These are phyloP conservation scores for Mycena capillaripes DNA, from an alignment of 768 basidiomycete species.

Conservation along the genomic window DNA sequence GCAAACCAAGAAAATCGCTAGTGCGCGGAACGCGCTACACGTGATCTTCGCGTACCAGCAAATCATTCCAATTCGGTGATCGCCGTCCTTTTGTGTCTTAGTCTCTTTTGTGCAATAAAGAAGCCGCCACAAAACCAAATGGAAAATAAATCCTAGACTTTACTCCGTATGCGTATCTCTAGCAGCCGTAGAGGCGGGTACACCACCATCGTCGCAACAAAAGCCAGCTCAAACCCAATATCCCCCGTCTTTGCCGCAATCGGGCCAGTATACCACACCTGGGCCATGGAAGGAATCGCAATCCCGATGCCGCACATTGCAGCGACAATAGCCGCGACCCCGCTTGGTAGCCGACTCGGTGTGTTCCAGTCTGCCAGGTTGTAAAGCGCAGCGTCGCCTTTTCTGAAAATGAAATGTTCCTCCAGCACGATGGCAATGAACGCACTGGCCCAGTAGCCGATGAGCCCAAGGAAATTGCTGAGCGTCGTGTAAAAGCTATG, in stretches of 20 bases:
- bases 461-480: constrained; percentile 81
- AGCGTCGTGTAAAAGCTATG: constrained; percentile 80
- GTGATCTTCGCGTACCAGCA: neutral
- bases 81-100: neutral
- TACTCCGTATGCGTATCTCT: constrained; percentile 54
- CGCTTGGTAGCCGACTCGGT: constrained; percentile 70
- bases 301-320: constrained; percentile 67
- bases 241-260: constrained; percentile 80
- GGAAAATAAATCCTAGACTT: neutral
- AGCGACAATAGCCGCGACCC: constrained; percentile 74
- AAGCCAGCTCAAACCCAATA: constrained; percentile 86
- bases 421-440: constrained; percentile 73
- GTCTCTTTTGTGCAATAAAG: neutral
- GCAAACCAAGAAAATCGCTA: neutral
- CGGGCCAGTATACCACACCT: constrained; percentile 84
- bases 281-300: constrained; percentile 77
- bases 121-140: neutral
- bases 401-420: constrained; percentile 80
- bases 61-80: constrained; percentile 2
- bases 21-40: neutral
- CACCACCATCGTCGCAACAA: constrained; percentile 64
- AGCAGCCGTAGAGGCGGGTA: constrained; percentile 71
- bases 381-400: constrained; percentile 66
- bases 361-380: constrained; percentile 70
- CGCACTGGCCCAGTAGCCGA: constrained; percentile 76